Conservation (phyloP, 2,329 filamentous ascomycete species). For the Diaporthe amygdali region DNA sequence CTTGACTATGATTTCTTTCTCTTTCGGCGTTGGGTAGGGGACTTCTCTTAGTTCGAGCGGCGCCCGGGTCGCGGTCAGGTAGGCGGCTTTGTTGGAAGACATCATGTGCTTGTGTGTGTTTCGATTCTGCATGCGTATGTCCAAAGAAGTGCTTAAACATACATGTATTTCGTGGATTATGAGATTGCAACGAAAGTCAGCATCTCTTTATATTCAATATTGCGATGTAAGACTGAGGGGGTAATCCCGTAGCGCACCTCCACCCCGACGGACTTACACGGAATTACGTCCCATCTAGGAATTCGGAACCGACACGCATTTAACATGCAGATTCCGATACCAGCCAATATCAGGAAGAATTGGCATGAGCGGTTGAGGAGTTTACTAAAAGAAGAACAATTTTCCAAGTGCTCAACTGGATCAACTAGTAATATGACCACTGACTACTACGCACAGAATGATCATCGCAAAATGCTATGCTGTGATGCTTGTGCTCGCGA, state of each 20-base stretch:
- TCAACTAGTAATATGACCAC: too few relatives aligned
- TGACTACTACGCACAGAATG: too few relatives aligned
- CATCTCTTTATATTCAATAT: background rate
- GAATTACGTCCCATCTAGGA: background rate
- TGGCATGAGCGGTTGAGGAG: background rate
- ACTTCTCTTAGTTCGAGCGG: slow-evolving; percentile 16
- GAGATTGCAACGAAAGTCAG: background rate
- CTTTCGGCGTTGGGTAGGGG: background rate
- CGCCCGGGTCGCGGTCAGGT: slow-evolving; percentile 8
- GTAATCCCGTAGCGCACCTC: background rate
- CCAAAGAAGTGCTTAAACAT: background rate
- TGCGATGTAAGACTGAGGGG: slow-evolving; percentile 1
- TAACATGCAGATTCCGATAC: background rate
- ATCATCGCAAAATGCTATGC: too few relatives aligned
- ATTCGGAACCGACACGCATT: background rate
- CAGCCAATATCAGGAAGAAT: background rate
- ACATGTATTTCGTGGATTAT: background rate
- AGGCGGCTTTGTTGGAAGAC: slow-evolving; percentile 20
- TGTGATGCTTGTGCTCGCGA: too few relatives aligned
- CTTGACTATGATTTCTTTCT: slow-evolving; percentile 33
- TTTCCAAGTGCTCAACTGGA: too few relatives aligned
- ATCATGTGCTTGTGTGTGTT: background rate
- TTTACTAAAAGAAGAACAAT: too few relatives aligned
- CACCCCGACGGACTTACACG: background rate
- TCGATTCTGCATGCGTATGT: background rate